Evolutionary conservation across 495 filamentous ascomycete species (phyloP).

Genomic region (Sporormia fimetaria): DNA sequence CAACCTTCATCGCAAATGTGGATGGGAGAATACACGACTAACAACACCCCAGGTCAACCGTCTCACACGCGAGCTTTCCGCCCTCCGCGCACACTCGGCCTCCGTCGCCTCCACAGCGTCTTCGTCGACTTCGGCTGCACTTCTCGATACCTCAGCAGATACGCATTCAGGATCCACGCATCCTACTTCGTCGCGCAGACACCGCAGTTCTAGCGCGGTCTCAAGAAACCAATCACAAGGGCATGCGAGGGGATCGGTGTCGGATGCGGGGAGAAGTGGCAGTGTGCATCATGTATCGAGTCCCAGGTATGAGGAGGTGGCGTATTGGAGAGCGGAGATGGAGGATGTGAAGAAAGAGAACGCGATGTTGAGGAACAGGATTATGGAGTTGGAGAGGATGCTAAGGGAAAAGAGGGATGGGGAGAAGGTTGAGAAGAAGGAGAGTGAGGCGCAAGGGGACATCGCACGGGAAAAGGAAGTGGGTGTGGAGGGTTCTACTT

Average conservation of each 20-base stretch:
- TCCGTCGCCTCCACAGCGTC: conserved; percentile 74
- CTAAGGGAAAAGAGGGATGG: conserved; percentile 7
- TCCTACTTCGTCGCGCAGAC: conserved; percentile 48
- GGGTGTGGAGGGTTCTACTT: not conserved
- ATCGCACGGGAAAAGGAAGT: not conserved
- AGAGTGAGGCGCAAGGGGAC: not conserved
- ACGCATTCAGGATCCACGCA: conserved; percentile 37
- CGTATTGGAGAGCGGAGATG: conserved; percentile 56
- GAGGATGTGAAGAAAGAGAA: conserved; percentile 71
- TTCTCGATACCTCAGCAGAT: conserved; percentile 31
- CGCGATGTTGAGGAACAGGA: conserved; percentile 57
- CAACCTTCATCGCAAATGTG: not conserved
- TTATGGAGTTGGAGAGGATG: conserved; percentile 56
- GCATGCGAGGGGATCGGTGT: no score
- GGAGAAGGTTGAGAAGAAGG: conserved; percentile 10
- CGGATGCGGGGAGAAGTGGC: no score
- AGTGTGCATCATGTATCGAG: conserved; percentile 48
- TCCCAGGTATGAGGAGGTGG: conserved; percentile 59
- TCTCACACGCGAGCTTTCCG: conserved; percentile 70
- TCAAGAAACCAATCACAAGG: no score
- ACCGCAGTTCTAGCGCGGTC: conserved; percentile 60
- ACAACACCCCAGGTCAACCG: conserved; percentile 72
- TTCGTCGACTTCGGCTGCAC: conserved; percentile 43
- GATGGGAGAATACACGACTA: not conserved
- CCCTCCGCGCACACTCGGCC: conserved; percentile 66